Evolutionary conservation across 2,329 filamentous ascomycete genomes (phyloP), one percentile per base, ranked within the genome.

Genomic region (Neonectria neomacrospora): DNA sequence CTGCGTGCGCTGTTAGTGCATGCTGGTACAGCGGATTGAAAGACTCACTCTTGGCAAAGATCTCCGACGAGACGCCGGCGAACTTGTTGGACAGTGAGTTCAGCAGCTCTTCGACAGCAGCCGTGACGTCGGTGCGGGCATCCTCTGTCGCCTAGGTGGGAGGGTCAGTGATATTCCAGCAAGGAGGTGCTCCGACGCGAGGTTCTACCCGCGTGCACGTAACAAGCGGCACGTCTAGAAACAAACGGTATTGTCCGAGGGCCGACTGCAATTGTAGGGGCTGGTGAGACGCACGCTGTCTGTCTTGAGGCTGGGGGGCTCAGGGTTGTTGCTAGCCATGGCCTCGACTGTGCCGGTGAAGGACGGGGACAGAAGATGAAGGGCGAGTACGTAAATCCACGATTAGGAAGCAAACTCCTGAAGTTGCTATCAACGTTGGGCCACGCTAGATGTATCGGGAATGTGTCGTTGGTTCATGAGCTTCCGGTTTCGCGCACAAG

Each of bases 81-180:
- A 97, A 97, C 77, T 97, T 97, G 77, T 88, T 90, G 54, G 92
- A 92, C 0, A 97, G 81, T 48, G 93, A 90, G 75, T 94, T 93
- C 4, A 97, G 82, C 3, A 97, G 85, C 42, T 97, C 93, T 71
- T 97, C 94, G 1, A 97, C 90, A 2, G 94, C 92, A 4, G 88
- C 88, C 2, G 89, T 89, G 60, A 96, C 86, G 75, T 95, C 91
- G 45, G 86, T 83, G 8, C 83, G 84, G 50, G 82, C 80, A 47
- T 85, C 82, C 22, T 86, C 83, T 1, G 78, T 71, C 12, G 75
- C 69, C 79, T 84, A 18, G 39, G 37, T n/a, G 50, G 56, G 41
- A 37, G 26, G 14, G 50, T 74, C 22, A 73, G 70, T 56, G 55
- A 45, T 47, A 59, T 60, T 59, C 53, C 54, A 59, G 34, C 48